Conservation (phyloP, 2,329 filamentous ascomycete genomes). For the Plenodomus biglobosus region DNA sequence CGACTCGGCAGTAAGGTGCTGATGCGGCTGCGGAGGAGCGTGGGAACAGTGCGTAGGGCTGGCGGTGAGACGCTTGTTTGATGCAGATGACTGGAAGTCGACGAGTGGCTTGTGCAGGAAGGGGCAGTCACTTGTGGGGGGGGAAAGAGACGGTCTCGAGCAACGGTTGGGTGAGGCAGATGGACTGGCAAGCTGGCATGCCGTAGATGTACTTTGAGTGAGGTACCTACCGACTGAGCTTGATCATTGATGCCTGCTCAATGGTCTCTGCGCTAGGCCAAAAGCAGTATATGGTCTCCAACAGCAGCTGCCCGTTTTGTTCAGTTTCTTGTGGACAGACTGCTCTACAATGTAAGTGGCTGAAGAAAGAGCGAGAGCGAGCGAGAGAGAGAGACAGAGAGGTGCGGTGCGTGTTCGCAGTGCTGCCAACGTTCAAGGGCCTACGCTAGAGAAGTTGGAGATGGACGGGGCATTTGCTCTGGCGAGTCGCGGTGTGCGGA, state of each 20-base stretch:
- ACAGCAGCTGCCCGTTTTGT: constrained; percentile 19
- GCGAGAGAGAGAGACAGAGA: constrained; percentile 6
- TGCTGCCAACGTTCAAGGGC: constrained; percentile 6
- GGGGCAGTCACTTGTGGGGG: constrained; percentile 1
- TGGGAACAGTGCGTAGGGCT: constrained; percentile 34
- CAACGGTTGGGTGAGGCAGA: constrained; percentile 5
- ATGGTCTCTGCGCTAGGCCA: too few species aligned
- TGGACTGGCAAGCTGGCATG: not conserved
- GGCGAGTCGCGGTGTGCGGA: constrained; percentile 27
- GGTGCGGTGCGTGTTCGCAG: constrained; percentile 8
- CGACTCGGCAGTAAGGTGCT: constrained; percentile 33
- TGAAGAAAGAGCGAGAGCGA: too few species aligned
- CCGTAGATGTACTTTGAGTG: constrained; percentile 5
- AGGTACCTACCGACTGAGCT: too few species aligned
- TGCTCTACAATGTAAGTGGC: too few species aligned
- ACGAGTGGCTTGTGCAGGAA: constrained; percentile 16
- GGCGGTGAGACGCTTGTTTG: constrained; percentile 24
- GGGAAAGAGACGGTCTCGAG: not conserved
- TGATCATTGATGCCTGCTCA: too few species aligned
- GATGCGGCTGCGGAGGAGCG: constrained; percentile 31
- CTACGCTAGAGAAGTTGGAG: constrained; percentile 19
- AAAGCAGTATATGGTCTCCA: constrained; percentile 27
- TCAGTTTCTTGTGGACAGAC: too few species aligned
- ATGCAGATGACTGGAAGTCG: constrained; percentile 18
- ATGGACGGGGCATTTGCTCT: constrained; percentile 7